These are phyloP conservation scores for Aspergillus tanneri DNA, from an alignment of 2,329 filamentous ascomycete genomes.

Conservation along the genomic window DNA sequence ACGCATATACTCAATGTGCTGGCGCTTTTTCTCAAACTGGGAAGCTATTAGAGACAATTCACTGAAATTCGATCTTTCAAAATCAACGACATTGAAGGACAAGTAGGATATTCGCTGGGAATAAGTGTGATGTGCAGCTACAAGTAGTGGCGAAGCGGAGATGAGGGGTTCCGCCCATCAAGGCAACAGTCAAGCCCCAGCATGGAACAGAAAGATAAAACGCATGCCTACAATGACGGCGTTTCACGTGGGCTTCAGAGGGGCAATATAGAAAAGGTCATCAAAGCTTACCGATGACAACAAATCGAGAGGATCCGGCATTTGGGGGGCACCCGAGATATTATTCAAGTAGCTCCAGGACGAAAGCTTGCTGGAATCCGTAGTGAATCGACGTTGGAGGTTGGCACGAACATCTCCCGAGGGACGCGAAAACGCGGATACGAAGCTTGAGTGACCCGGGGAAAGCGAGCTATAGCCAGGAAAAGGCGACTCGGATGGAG, in stretches of 20 bases:
- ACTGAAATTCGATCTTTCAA: too few relatives aligned
- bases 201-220: neutral
- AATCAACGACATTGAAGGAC: too few relatives aligned
- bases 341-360: conserved; percentile 67
- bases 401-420: conserved; percentile 70
- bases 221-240: too few relatives aligned
- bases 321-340: conserved; percentile 44
- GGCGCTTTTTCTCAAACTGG: conserved; percentile 89
- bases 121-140: neutral
- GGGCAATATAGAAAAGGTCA: too few relatives aligned
- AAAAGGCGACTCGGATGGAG: conserved; percentile 73
- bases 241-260: neutral
- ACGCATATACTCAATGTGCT: conserved; percentile 86
- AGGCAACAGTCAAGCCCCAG: neutral
- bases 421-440: conserved; percentile 55
- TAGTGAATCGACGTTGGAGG: conserved; percentile 89
- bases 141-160: neutral
- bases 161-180: neutral
- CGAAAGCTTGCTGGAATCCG: conserved; percentile 80
- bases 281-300: conserved; percentile 52
- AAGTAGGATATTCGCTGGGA: too few relatives aligned
- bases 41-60: too few relatives aligned
- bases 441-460: conserved; percentile 64
- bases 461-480: conserved; percentile 72
- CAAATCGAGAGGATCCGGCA: conserved; percentile 55